These are phyloP conservation scores for Hygrophoropsis aurantiaca DNA, from an alignment of 768 basidiomycete species.

Conservation along the genomic window DNA sequence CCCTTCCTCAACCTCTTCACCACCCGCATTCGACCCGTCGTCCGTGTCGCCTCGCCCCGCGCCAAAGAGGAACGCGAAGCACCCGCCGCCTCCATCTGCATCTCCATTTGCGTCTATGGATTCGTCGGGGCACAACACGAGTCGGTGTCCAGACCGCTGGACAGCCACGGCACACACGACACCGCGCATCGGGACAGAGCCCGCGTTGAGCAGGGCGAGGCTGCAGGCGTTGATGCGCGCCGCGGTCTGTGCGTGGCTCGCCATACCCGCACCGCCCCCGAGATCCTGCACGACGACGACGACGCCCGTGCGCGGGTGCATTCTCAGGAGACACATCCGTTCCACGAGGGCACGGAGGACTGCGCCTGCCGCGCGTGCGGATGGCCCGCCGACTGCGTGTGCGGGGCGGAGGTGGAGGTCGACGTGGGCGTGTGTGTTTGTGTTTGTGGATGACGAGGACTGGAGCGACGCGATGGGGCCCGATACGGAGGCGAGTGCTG, in stretches of 20 bases:
- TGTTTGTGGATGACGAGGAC: conserved; percentile 65
- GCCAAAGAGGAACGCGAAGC: conserved; percentile 67
- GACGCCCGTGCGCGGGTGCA: conserved; percentile 70
- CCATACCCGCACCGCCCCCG: conserved; percentile 44
- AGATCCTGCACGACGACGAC: conserved; percentile 78
- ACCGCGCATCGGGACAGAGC: conserved; percentile 72
- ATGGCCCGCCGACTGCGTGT: conserved; percentile 65
- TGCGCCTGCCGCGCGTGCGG: conserved; percentile 58
- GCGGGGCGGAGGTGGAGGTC: conserved; percentile 75
- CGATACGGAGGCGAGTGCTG: conserved; percentile 69
- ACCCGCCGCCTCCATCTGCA: conserved; percentile 46
- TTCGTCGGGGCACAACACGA: conserved; percentile 34
- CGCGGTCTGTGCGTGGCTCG: too few relatives aligned
- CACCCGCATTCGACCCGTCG: too few relatives aligned
- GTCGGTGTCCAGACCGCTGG: conserved; percentile 30
- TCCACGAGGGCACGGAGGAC: conserved; percentile 56
- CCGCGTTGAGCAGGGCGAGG: conserved; percentile 66
- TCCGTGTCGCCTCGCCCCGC: too few relatives aligned
- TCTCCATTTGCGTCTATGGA: conserved; percentile 55
- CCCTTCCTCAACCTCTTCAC: background rate
- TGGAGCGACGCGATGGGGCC: conserved; percentile 80
- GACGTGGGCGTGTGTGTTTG: conserved; percentile 69
- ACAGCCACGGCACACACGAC: conserved; percentile 71
- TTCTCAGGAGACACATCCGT: conserved; percentile 63
- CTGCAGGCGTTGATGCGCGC: conserved; percentile 71